Evolutionary conservation across 805 yeast genomes (phyloP).

Genomic region (Torulaspora microellipsoides): DNA sequence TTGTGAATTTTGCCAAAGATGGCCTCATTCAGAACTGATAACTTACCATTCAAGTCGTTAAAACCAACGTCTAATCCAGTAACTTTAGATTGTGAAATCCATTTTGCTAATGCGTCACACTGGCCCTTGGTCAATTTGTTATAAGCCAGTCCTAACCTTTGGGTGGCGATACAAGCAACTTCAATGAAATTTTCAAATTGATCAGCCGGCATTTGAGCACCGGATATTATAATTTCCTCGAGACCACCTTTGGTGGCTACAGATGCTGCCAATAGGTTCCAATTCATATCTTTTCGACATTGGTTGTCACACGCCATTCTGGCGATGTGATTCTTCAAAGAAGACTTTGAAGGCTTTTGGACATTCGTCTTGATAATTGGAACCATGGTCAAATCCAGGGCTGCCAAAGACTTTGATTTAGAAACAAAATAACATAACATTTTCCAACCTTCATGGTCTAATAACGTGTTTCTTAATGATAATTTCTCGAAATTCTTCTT

Average conservation of each 20-base stretch:
- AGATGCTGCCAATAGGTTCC: slow-evolving; percentile 76
- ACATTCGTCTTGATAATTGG: slow-evolving; percentile 37
- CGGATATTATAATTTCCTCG: slow-evolving; percentile 75
- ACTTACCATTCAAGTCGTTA: slow-evolving; percentile 53
- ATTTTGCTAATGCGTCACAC: slow-evolving; percentile 50
- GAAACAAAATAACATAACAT: slow-evolving; percentile 72
- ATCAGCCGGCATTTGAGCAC: slow-evolving; percentile 59
- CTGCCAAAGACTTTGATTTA: slow-evolving; percentile 51
- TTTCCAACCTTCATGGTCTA: slow-evolving; percentile 77
- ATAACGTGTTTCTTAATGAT: slow-evolving; percentile 72
- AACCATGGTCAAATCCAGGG: slow-evolving; percentile 58
- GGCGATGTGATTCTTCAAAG: slow-evolving; percentile 24
- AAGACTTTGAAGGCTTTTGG: slow-evolving; percentile 37
- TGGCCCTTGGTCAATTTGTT: slow-evolving; percentile 61
- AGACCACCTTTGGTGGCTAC: slow-evolving; percentile 70
- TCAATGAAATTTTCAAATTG: slow-evolving; percentile 59
- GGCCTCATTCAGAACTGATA: slow-evolving; percentile 27
- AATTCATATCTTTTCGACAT: slow-evolving; percentile 68
- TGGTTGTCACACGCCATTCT: slow-evolving; percentile 38
- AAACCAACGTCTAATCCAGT: slow-evolving; percentile 81
- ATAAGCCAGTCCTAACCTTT: slow-evolving; percentile 73
- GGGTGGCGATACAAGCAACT: slow-evolving; percentile 53
- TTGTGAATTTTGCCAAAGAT: slow-evolving; percentile 23
- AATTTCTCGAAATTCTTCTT: slow-evolving; percentile 64
- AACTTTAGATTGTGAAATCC: slow-evolving; percentile 47